These are phyloP conservation scores for Agrocybe praecox DNA, from an alignment of 768 basidiomycete genomes.

Conservation along the genomic window DNA sequence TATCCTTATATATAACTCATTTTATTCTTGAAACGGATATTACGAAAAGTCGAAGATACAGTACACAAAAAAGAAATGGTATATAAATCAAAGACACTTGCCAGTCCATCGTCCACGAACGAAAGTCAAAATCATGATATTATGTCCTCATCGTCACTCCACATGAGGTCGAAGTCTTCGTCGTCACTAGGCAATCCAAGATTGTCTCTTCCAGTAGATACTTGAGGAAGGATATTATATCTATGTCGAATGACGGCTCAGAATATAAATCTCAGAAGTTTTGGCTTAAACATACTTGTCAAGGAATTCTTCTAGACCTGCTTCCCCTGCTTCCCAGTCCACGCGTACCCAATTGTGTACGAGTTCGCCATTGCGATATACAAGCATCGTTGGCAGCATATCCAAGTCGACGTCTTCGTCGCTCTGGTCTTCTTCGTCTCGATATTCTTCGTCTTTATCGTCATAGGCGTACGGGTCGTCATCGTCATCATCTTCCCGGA, in stretches of 20 bases:
- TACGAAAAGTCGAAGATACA: no score
- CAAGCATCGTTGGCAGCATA: slow-evolving; percentile 77
- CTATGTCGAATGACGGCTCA: slow-evolving; percentile 12
- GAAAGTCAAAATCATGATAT: slow-evolving; percentile 4
- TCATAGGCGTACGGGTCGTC: slow-evolving; percentile 51
- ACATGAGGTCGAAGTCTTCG: slow-evolving; percentile 55
- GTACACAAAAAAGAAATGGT: no score
- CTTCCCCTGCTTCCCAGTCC: slow-evolving; percentile 78
- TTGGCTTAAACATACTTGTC: slow-evolving; percentile 48
- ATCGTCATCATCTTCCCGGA: slow-evolving; percentile 34
- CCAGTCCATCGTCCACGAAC: slow-evolving; percentile 2
- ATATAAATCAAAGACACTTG: no score
- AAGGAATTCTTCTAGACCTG: slow-evolving; percentile 71
- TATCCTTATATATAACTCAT: no score
- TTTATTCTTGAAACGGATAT: no score
- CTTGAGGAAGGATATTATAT: slow-evolving; percentile 25
- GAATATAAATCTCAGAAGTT: neutral
- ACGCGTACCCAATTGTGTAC: slow-evolving; percentile 89
- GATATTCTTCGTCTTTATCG: slow-evolving; percentile 37
- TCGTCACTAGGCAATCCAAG: slow-evolving; percentile 53
- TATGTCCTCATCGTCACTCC: slow-evolving; percentile 51
- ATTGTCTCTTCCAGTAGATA: slow-evolving; percentile 36
- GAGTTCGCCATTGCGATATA: slow-evolving; percentile 80
- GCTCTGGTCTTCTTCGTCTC: slow-evolving; percentile 45
- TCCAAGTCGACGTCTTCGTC: slow-evolving; percentile 76